A percentile compares a stretch with the other conserved stretches of the same genome.
Evolutionary conservation across 2,329 filamentous ascomycete genomes (phyloP).

Genomic region (Cercospora janseana): DNA sequence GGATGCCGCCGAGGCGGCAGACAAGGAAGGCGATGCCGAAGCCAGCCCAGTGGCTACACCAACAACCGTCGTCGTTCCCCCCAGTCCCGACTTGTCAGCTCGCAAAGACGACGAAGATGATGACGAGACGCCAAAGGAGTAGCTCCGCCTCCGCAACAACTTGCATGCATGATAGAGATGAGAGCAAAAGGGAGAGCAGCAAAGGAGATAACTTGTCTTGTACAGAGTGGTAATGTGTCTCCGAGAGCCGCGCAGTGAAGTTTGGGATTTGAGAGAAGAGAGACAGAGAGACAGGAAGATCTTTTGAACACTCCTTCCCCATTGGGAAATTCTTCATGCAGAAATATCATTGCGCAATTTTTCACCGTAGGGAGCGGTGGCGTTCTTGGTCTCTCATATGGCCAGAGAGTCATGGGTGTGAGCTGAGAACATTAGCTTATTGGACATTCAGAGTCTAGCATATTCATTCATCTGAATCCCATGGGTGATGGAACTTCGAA

Average conservation of each 20-base stretch:
- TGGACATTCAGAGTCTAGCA: no score
- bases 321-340: no score
- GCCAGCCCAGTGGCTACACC: constrained; percentile 2
- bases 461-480: no score
- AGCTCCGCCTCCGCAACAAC: background rate
- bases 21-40: constrained; percentile 6
- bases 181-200: background rate
- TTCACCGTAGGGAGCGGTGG: no score
- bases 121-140: constrained; percentile 8
- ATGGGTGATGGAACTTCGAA: no score
- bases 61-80: constrained; percentile 17
- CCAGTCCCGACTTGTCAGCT: constrained; percentile 13
- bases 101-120: constrained; percentile 13
- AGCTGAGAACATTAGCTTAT: no score
- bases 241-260: background rate
- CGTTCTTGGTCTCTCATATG: no score
- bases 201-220: background rate
- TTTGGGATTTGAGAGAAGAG: constrained; percentile 6
- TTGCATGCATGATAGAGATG: background rate
- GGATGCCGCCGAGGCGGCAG: background rate
- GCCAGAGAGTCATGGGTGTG: no score
- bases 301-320: no score
- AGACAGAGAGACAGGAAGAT: no score
- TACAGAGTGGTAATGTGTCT: constrained; percentile 16
- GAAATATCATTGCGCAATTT: no score